Evolutionary conservation across 2,329 filamentous ascomycete species (phyloP).

Genomic region (Aspergillus uvarum): DNA sequence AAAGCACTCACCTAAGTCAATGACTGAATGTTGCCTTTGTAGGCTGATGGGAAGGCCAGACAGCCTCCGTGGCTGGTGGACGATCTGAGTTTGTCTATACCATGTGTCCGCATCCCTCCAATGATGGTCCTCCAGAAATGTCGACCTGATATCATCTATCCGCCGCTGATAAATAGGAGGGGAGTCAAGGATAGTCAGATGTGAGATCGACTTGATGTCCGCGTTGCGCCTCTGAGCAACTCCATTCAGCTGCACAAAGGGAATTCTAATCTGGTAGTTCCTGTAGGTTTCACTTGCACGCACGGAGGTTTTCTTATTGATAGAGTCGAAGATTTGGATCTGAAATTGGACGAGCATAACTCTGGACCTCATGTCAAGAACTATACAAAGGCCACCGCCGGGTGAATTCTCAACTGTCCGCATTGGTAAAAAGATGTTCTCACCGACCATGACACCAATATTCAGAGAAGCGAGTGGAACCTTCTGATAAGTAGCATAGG

Average conservation of each 20-base stretch:
- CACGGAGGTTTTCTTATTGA: neutral
- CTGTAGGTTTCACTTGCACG: slow-evolving; percentile 12
- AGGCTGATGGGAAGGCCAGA: slow-evolving; percentile 45
- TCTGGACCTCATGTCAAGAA: slow-evolving; percentile 46
- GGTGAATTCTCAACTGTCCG: slow-evolving; percentile 41
- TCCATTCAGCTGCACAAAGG: slow-evolving; percentile 45
- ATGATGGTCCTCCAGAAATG: slow-evolving; percentile 43
- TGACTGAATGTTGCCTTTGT: slow-evolving; percentile 51
- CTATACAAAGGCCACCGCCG: slow-evolving; percentile 32
- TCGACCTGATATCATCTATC: slow-evolving; percentile 33
- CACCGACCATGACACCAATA: slow-evolving; percentile 61
- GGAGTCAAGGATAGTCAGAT: slow-evolving; percentile 43
- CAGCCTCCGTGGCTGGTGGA: slow-evolving; percentile 44
- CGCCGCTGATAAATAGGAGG: slow-evolving; percentile 49
- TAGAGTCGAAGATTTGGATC: slow-evolving; percentile 28
- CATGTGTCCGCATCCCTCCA: slow-evolving; percentile 61
- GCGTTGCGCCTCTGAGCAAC: slow-evolving; percentile 35
- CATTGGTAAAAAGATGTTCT: slow-evolving; percentile 61
- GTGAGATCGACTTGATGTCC: slow-evolving; percentile 22
- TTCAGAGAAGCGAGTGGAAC: slow-evolving; percentile 52
- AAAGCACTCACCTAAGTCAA: slow-evolving; percentile 56
- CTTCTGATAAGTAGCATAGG: slow-evolving; percentile 28
- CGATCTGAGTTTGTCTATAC: slow-evolving; percentile 65
- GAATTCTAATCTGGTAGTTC: slow-evolving; percentile 46
- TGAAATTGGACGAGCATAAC: slow-evolving; percentile 50